Evolutionary conservation across 2,329 filamentous ascomycete species (phyloP).

Genomic region (Bipolaris bicolor): DNA sequence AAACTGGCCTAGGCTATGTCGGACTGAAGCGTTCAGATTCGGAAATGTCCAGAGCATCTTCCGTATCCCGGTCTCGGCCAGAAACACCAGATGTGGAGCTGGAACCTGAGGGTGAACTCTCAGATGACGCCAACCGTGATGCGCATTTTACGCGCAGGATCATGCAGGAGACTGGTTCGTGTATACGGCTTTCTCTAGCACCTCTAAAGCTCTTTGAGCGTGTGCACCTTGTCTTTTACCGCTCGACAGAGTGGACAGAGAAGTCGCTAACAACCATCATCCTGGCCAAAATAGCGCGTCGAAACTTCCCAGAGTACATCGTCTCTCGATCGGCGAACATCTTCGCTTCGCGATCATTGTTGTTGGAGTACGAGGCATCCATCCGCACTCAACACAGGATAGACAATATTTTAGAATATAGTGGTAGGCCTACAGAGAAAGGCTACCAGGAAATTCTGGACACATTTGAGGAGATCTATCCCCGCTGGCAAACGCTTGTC

Average conservation of each 20-base stretch:
- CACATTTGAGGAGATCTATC: slow-evolving; percentile 75
- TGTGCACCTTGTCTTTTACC: slow-evolving; percentile 94
- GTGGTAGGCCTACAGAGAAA: slow-evolving; percentile 69
- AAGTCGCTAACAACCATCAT: slow-evolving; percentile 96
- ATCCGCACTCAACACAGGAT: slow-evolving; percentile 81
- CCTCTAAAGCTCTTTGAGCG: slow-evolving; percentile 86
- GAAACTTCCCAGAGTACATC: slow-evolving; percentile 88
- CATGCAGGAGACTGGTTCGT: slow-evolving; percentile 76
- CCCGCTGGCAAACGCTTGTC: slow-evolving; percentile 78
- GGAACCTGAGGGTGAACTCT: slow-evolving; percentile 36
- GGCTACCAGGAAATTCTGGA: slow-evolving; percentile 71
- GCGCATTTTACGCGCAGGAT: slow-evolving; percentile 80
- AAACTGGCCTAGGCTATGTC: slow-evolving; percentile 74
- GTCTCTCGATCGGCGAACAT: slow-evolving; percentile 90
- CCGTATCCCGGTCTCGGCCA: slow-evolving; percentile 41
- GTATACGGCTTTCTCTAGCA: slow-evolving; percentile 76
- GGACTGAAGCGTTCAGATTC: slow-evolving; percentile 70
- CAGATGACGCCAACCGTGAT: slow-evolving; percentile 66
- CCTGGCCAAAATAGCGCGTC: slow-evolving; percentile 82
- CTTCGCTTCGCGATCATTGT: slow-evolving; percentile 73
- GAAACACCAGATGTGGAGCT: slow-evolving; percentile 49
- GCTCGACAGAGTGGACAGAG: slow-evolving; percentile 95
- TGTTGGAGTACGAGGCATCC: slow-evolving; percentile 89
- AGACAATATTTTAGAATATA: slow-evolving; percentile 81
- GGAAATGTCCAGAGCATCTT: slow-evolving; percentile 60